Base-by-base conservation (phyloP, 2,329 filamentous ascomycete species). In the Alternaria gansuensis region DNA sequence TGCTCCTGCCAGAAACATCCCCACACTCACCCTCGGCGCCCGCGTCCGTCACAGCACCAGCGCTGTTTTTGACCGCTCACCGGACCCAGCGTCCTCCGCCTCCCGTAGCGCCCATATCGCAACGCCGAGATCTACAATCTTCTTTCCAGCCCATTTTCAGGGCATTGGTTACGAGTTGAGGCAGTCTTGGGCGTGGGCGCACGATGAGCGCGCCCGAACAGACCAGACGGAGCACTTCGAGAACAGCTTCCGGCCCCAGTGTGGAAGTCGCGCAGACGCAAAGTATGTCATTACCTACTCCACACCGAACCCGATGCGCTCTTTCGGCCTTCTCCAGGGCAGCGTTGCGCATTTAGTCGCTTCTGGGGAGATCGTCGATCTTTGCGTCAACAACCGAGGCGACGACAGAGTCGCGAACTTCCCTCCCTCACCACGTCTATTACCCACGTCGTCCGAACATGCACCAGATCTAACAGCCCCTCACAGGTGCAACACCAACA, bases 151-250 rank as follows among this genome's bases (percentile, higher is more conserved):
- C 31, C 52, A 50, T 45, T 5, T 48, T 17, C 48, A 54, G 51
- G 43, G 59, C 60, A 70, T 68, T 72, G 69, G 68, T 52, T 65
- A 56, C 66, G 52, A 67, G 59, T 64, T 68, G 72, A 72, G 64
- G 44, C 64, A 61, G 57, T 46, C 57, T 70, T 54, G 58, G 65
- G 68, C 73, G 57, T 66, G 70, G 70, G 76, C 76, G 75, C 76
- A 77, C 67, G 48, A 78, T 79, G 77, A 78, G 74, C 74, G 76
- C 75, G 72, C 69, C 69, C 61, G 68, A 64, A 63, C 69, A 73
- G 67, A 70, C 68, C 57, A 72, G 68, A 68, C 74, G 70, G 70
- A 77, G 74, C 69, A 73, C 71, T 63, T 75, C 74, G 46, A 75
- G 70, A 65, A 66, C 70, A 31, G 73, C 72, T 60, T 68, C 70